Conservation (phyloP, 2,329 filamentous ascomycete genomes). For the Myriosclerotinia scirpicola region DNA sequence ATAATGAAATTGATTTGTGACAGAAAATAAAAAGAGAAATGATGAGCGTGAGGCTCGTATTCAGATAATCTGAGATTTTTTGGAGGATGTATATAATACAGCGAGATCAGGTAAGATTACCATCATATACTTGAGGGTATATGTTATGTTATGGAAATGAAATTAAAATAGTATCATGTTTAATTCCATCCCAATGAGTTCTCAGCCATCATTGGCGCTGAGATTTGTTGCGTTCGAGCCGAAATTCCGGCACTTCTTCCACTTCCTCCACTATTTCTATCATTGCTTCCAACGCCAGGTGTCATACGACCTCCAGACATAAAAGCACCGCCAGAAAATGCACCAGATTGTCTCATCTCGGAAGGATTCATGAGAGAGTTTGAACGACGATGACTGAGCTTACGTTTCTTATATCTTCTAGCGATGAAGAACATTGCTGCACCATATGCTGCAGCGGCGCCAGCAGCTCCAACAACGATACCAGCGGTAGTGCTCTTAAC, state of each 20-base stretch:
- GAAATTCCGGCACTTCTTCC: slow-evolving; percentile 44
- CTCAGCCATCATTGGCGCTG: slow-evolving; percentile 72
- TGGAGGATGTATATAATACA: slow-evolving; percentile 34
- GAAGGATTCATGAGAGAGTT: slow-evolving; percentile 56
- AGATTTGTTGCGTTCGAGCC: slow-evolving; percentile 67
- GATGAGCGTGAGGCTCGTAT: slow-evolving; percentile 32
- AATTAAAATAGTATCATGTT: slow-evolving; percentile 36
- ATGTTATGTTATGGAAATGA: slow-evolving; percentile 25
- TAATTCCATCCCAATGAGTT: slow-evolving; percentile 78
- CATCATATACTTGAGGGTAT: slow-evolving; percentile 31
- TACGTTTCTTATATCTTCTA: slow-evolving; percentile 67
- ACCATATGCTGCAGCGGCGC: slow-evolving; percentile 69
- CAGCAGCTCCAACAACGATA: slow-evolving; percentile 63
- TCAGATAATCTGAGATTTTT: slow-evolving; percentile 29
- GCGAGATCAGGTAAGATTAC: slow-evolving; percentile 26
- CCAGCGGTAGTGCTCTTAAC: slow-evolving; percentile 64
- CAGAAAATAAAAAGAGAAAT: slow-evolving; percentile 38
- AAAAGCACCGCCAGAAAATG: slow-evolving; percentile 52
- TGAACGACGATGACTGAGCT: slow-evolving; percentile 59
- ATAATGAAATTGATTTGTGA: slow-evolving; percentile 35
- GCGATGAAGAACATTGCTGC: slow-evolving; percentile 76
- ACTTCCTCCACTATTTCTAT: slow-evolving; percentile 57
- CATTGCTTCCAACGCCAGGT: slow-evolving; percentile 41
- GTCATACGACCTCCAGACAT: slow-evolving; percentile 43
- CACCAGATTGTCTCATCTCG: slow-evolving; percentile 49